Base-by-base conservation (phyloP, 495 filamentous ascomycete species). In the Aspergillus sclerotioniger region DNA sequence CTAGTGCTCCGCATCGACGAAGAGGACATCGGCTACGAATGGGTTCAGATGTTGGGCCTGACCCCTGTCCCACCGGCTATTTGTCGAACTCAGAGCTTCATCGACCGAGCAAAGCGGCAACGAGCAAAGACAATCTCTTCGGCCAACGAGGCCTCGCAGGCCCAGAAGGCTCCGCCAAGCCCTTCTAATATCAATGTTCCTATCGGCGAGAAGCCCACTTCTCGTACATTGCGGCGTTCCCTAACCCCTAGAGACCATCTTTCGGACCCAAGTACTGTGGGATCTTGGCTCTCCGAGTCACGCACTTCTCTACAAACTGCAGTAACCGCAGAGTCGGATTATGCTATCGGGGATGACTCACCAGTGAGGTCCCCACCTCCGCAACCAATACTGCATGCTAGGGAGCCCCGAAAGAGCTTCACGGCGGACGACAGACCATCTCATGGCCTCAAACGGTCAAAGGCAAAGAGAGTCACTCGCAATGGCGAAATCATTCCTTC, bases 41-140 rank as follows among this genome's bases (percentile, higher is more conserved):
- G 95, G 95, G 74, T 96, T 29, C 78, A 88, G 33, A 87, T 96
- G 75, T 70, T 99, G 21, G 90, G 92, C 9, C 76, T 80, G 51
- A 76, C 80, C 21, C 94, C 94, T 29, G 71, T 90, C 41, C 93
- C 94, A 29, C 92, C 92, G 9, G 66, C 78, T 10, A 71, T 83
- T 20, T 75, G 59, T 41, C 68, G 78, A 63, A 75, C 71, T 47
- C 77, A 76, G 62, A 83, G 80, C 62, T 82, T 83, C 57, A 75
- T 81, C 58, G 75, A 75, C 31, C 71, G 75, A 32, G 70, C 72
- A 47, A 77, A 71, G 56, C 66, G 69, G 25, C 62, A 72, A 57
- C 61, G 68, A 60, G 60, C 69, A 62, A 54, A 73, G 54, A 56
- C 67, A n/a, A 19, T 59, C 41, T 61, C 66, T 12, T 57, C 66